Base-by-base conservation (phyloP, 1,284 basidiomycete genomes). In the Cryptococcus sp. region DNA sequence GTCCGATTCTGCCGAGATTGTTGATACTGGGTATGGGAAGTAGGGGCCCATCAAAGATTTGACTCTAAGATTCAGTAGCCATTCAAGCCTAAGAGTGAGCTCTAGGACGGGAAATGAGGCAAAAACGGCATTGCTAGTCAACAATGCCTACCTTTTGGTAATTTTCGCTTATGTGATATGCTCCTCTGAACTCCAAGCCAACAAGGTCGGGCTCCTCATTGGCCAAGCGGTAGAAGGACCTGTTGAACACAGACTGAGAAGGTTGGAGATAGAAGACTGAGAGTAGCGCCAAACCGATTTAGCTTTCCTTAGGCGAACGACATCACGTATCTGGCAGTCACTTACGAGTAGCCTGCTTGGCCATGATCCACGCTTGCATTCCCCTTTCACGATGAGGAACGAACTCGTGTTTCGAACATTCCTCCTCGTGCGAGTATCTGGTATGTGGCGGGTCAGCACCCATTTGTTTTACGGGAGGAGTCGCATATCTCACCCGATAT, bases 331-430 rank as follows among this genome's bases (percentile, higher is more conserved):
- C 25, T 25, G 25, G 25, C 25, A 25, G 25, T 3, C 25, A 53
- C 42, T 53, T 35, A 53, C 52, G 17, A 38, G 40, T 46, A 45
- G 52, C 52, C 39, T 53, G 52, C 39, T 53, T 53, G 25, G 52
- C 52, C 17, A 53, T 17, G 1, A 42, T 53, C 52, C 52, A 53
- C 20, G 52, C 20, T 46, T 42, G 10, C 41, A 46, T 45, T 3
- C 42, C 42, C 20, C 42, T 27, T 35, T 53, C 7, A 25, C 47
- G 15, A 20, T 53, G 44, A 27, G 52, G 52, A 17, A 53, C 22
- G 23, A 53, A 46, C 10, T 20, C 19, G 13, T 22, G 15, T 31
- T 46, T 53, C 44, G 27, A 38, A 25, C 52, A 53, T 46, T 38
- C 52, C 13, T 53, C 52, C 27, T 53, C 52, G 15, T 46, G 22